phyloP scores from a whole-genome alignment of 179 eudicot species.

The Sideroxylon spinosum region DNA sequence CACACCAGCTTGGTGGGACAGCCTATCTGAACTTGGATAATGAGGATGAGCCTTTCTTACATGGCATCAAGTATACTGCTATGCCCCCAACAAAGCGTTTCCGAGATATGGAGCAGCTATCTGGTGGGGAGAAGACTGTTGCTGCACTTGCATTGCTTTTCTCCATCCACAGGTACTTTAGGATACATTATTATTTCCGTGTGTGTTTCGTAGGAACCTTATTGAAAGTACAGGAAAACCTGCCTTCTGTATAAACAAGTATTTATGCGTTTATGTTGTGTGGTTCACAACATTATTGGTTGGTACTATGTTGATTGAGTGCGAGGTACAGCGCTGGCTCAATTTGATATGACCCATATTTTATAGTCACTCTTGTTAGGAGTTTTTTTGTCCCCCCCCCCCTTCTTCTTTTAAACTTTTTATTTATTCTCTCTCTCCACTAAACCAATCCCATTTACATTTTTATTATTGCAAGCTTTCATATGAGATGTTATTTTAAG shows the following conservation, averaged over 20 bases:
- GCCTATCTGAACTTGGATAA: constrained; percentile 92
- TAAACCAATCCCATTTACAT: background rate
- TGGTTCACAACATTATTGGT: background rate
- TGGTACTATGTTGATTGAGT: background rate
- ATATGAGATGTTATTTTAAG: background rate
- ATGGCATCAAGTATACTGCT: constrained; percentile 86
- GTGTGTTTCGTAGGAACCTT: background rate
- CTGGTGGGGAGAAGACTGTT: constrained; percentile 99
- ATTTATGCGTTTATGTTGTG: background rate
- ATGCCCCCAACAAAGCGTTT: constrained; percentile 99
- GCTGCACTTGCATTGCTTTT: constrained; percentile 97
- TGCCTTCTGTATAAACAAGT: background rate
- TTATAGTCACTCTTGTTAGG: background rate
- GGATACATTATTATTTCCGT: background rate
- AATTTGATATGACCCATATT: background rate
- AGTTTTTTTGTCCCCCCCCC: background rate
- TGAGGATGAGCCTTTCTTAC: constrained; percentile 84
- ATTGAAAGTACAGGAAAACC: background rate
- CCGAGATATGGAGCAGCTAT: constrained; percentile 95
- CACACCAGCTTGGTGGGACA: constrained; percentile 89
- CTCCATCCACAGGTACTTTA: constrained; percentile 81
- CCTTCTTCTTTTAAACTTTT: background rate
- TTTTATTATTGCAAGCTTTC: background rate
- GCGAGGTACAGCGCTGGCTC: background rate
- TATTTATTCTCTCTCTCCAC: background rate